Evolutionary conservation across 75 land plant genomes (phyloP).

Genomic region (Cupressus sempervirens): DNA sequence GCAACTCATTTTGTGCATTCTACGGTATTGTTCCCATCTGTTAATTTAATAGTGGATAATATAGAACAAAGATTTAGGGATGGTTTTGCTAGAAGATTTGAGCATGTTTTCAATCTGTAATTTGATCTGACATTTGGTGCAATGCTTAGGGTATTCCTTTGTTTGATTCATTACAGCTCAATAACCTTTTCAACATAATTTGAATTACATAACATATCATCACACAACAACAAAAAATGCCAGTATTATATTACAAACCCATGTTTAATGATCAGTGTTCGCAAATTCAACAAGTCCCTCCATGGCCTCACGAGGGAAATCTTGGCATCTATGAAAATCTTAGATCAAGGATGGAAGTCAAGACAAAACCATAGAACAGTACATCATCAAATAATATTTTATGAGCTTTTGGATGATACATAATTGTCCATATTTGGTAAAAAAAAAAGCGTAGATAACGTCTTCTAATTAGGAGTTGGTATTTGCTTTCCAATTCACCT

Average conservation of each 20-base stretch:
- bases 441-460: no score
- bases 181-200: not conserved
- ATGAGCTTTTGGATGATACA: no score
- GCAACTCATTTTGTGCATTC: conserved; percentile 95
- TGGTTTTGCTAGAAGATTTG: not conserved
- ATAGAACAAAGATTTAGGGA: not conserved
- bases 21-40: conserved; percentile 32
- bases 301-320: not conserved
- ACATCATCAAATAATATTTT: no score
- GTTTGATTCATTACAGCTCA: not conserved
- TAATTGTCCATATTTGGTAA: no score
- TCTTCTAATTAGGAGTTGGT: no score
- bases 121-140: not conserved
- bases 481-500: no score
- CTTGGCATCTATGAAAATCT: not conserved
- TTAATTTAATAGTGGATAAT: not conserved
- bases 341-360: not conserved
- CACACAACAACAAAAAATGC: not conserved
- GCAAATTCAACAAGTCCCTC: not conserved
- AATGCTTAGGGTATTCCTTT: not conserved
- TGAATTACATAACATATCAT: not conserved
- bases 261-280: not conserved
- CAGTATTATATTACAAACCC: not conserved
- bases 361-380: no score
- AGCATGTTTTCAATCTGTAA: not conserved